phyloP scores from a whole-genome alignment of 371 early-diverging fungal species.

The Batrachochytrium dendrobatidis region DNA sequence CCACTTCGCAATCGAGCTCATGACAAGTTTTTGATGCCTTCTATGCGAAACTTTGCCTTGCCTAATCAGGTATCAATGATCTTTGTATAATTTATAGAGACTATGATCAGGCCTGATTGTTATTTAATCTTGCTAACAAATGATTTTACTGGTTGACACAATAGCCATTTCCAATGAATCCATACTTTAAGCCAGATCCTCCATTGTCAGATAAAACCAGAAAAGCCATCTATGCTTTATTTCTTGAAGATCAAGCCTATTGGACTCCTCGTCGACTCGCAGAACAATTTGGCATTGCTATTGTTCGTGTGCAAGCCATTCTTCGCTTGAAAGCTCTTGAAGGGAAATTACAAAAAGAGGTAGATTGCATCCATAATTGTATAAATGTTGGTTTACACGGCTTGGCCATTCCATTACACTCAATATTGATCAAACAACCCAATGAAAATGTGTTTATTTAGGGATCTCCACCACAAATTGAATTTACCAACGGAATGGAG shows the following conservation, averaged over 20 bases:
- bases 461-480: conserved; percentile 52
- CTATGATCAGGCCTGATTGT: background rate
- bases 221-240: conserved; percentile 67
- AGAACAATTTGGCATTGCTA: conserved; percentile 61
- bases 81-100: background rate
- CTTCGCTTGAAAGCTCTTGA: conserved; percentile 75
- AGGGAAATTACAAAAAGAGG: conserved; percentile 55
- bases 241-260: conserved; percentile 46
- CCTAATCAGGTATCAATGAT: background rate
- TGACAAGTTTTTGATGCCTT: background rate
- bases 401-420: conserved; percentile 2
- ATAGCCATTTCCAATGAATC: conserved; percentile 85
- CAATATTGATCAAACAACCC: too few species aligned
- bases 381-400: conserved; percentile 4
- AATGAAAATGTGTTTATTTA: conserved; percentile 12
- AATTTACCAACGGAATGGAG: conserved; percentile 75
- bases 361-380: conserved; percentile 22
- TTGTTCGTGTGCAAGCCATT: conserved; percentile 85
- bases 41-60: background rate
- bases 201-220: conserved; percentile 67
- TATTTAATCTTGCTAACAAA: background rate
- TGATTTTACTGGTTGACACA: background rate
- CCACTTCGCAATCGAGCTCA: background rate
- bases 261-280: conserved; percentile 73
- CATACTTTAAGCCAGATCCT: conserved; percentile 68